Base-by-base conservation (phyloP, 2,329 filamentous ascomycete species). In the Aspergillus luchuensis region DNA sequence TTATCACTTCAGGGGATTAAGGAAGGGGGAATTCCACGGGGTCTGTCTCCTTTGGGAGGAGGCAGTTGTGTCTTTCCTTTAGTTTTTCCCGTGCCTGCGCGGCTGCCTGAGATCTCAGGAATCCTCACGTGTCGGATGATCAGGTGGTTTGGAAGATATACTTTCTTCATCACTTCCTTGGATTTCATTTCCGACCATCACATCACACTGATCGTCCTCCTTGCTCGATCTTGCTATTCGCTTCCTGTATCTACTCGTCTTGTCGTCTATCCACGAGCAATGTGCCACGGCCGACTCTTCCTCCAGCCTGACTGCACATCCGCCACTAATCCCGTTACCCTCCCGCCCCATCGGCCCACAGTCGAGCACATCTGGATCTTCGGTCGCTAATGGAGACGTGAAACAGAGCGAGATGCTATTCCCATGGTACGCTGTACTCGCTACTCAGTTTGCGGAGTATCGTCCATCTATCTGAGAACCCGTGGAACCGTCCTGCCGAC, bases 91-190 rank as follows among this genome's bases (percentile, higher is more conserved):
- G 17, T 43, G 17, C 39, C n/a, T 45, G 21, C 13, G n/a, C 28
- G 1, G 8, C 10, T 33, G 53, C 53, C 53, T 56, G 53, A 47
- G 28, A 33, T 56, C 39, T 56, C 39, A 56, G 53, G 39, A 21
- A 45, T 17, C 25, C 8, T 23, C 41, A 56, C 53, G 53, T 56
- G 53, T 36, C 23, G 23, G 7, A 5, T 47, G 11, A 8, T 56
- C 53, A 36, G 23, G 39, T 25, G 17, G 21, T 25, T 54, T n/a
- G n/a, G 0, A 36, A 36, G 13, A 52, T 21, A 39, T 52, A 21
- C 21, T 38, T 38, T 15, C 33, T 30, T 51, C n/a, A 8, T 30
- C 28, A 23, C n/a, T 10, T 25, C 10, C 11, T 45, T 19, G 41
- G 41, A 17, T 19, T 43, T 43, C 39, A 43, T 43, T 43, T 43